Evolutionary conservation across 768 basidiomycete species (phyloP).

Genomic region (Dioszegia crocea): DNA sequence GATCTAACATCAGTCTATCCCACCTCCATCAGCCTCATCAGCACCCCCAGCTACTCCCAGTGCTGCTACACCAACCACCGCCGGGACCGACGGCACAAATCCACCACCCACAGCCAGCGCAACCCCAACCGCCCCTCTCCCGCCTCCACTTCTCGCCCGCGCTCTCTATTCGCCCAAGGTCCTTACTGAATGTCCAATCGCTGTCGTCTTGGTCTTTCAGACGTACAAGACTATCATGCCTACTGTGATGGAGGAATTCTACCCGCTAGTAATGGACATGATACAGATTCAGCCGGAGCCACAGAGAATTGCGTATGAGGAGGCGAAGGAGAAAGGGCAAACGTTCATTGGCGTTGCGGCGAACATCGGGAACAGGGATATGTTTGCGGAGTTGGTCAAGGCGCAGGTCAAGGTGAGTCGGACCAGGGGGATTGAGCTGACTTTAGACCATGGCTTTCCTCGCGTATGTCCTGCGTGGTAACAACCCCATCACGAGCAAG

Average conservation of each 20-base stretch:
- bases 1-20: neutral
- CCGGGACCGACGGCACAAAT: neutral
- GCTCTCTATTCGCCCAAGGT: constrained; percentile 87
- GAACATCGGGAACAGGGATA: constrained; percentile 63
- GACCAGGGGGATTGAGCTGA: neutral
- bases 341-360: constrained; percentile 79
- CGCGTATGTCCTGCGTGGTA: constrained; percentile 78
- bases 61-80: neutral
- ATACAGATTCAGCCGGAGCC: constrained; percentile 74
- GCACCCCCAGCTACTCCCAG: constrained; percentile 1
- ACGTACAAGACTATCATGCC: constrained; percentile 65
- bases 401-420: constrained; percentile 80
- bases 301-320: constrained; percentile 70
- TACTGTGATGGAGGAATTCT: constrained; percentile 64
- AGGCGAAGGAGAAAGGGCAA: constrained; percentile 73
- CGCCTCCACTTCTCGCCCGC: constrained; percentile 56
- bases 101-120: neutral
- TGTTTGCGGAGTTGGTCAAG: constrained; percentile 77
- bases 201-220: constrained; percentile 85
- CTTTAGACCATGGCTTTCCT: constrained; percentile 81
- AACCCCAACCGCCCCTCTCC: constrained; percentile 43
- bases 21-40: constrained; percentile 6
- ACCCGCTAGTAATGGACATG: constrained; percentile 73
- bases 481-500: constrained; percentile 54
- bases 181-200: constrained; percentile 85